Conservation (phyloP, 208 protist species). For the Novymonas esmeraldas region DNA sequence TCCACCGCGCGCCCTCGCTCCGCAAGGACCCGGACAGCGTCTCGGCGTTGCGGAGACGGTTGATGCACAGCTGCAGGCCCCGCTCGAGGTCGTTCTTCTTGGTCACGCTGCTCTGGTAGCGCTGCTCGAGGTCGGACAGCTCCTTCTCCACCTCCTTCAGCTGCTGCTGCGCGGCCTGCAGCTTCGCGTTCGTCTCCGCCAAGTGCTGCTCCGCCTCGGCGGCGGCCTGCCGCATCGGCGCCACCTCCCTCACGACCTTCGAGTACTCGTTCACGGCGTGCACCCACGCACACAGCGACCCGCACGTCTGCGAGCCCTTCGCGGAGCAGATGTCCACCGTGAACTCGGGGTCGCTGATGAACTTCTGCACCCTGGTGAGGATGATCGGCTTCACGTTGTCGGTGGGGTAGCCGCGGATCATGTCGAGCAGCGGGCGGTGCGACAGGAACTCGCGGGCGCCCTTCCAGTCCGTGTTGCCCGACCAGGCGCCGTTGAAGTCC, state of each 20-base stretch:
- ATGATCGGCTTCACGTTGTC: slow-evolving; percentile 94
- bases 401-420: slow-evolving; percentile 95
- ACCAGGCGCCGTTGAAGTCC: slow-evolving; percentile 88
- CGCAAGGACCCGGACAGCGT: slow-evolving; percentile 94
- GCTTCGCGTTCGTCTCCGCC: slow-evolving; percentile 85
- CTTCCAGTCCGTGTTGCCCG: slow-evolving; percentile 91
- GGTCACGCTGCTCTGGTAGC: slow-evolving; percentile 87
- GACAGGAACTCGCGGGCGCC: slow-evolving; percentile 91
- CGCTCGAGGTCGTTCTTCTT: slow-evolving; percentile 91
- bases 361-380: slow-evolving; percentile 93
- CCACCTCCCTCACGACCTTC: slow-evolving; percentile 95
- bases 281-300: slow-evolving; percentile 96
- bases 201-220: slow-evolving; percentile 91
- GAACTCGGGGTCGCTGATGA: slow-evolving; percentile 96
- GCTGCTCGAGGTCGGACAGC: slow-evolving; percentile 87
- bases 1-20: slow-evolving; percentile 95
- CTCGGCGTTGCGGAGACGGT: slow-evolving; percentile 93
- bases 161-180: slow-evolving; percentile 87
- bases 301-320: slow-evolving; percentile 94
- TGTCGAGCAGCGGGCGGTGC: slow-evolving; percentile 93
- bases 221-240: slow-evolving; percentile 93
- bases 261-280: slow-evolving; percentile 96
- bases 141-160: slow-evolving; percentile 93
- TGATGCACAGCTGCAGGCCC: slow-evolving; percentile 86
- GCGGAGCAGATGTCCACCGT: slow-evolving; percentile 91